Base-by-base conservation (phyloP, 2,329 filamentous ascomycete species). In the Fusarium annulatum region DNA sequence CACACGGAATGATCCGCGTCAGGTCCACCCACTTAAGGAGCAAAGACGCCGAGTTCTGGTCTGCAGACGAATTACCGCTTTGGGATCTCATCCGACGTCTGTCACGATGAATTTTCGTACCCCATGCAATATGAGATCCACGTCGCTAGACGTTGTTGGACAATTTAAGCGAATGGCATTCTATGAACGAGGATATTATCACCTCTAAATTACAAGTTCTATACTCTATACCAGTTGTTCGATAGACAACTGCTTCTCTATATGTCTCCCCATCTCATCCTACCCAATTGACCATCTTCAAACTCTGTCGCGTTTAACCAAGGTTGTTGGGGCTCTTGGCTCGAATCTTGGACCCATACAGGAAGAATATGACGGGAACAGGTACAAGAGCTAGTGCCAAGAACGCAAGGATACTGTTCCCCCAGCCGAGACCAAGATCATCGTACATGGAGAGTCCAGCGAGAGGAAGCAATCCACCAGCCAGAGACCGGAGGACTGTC, bases 381-480 rank as follows among this genome's bases (percentile, higher is more conserved):
- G 77, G 77, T 5, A 75, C 73, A 5, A 79, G 64, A 2, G 52
- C 68, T 11, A 79, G 46, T 3, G 76, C 85, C 21, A 90, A 81
- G 61, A 90, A 89, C 1, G 76, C 84, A 34, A 86, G 79, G 4
- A 84, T 45, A 18, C 80, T 83, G 26, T 84, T 85, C 1, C 64
- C 86, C 86, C 76, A 91, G 74, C 78, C 90, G 65, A 73, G 88
- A 79, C 71, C 83, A 0, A 86, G 75, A n/a, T 78, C 75, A 23
- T 81, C 75, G 53, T 81, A 81, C 77, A 81, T 77, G 18, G 83
- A 81, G 4, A 84, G 80, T 0, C 89, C 90, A 5, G 88, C 89
- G 3, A 92, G 80, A 1, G 90, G 90, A 15, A 91, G 86, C 33
- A 94, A 91, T 0, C 87, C 90, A 0, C 89, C 91, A n/a, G 90